Evolutionary conservation across 768 basidiomycete genomes (phyloP).

Genomic region (Collybia sordida): DNA sequence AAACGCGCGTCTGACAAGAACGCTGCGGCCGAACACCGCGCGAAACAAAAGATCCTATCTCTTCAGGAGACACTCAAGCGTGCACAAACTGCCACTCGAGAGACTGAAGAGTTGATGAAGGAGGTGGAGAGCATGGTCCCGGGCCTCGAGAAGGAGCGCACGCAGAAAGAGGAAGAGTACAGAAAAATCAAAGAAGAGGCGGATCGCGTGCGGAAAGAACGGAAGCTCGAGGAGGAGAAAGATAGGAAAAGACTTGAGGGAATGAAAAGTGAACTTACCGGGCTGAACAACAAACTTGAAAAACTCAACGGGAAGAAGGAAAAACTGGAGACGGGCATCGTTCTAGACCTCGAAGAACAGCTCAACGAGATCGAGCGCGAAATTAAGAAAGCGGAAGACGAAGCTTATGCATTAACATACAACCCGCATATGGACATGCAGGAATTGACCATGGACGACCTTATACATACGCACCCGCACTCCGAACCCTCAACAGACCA

Average conservation of each 20-base stretch:
- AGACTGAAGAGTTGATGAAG: slow-evolving; percentile 42
- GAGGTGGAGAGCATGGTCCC: slow-evolving; percentile 48
- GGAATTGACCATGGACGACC: slow-evolving; percentile 14
- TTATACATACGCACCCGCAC: slow-evolving; percentile 4
- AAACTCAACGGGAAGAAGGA: slow-evolving; percentile 64
- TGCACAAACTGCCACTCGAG: slow-evolving; percentile 55
- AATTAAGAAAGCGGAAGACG: slow-evolving; percentile 45
- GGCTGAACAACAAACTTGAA: slow-evolving; percentile 63
- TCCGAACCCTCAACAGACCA: slow-evolving; percentile 19
- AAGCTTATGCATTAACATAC: slow-evolving; percentile 19
- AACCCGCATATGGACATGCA: slow-evolving; percentile 9
- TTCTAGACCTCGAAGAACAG: slow-evolving; percentile 70
- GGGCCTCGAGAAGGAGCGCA: slow-evolving; percentile 33
- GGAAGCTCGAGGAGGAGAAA: slow-evolving; percentile 44
- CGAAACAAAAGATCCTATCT: slow-evolving; percentile 83
- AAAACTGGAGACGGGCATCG: slow-evolving; percentile 54
- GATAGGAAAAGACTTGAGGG: slow-evolving; percentile 54
- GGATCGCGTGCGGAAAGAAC: slow-evolving; percentile 40
- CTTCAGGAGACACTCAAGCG: slow-evolving; percentile 88
- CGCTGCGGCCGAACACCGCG: slow-evolving; percentile 69
- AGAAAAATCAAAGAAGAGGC: slow-evolving; percentile 47
- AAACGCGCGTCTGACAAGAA: slow-evolving; percentile 85
- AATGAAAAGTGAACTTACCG: slow-evolving; percentile 56
- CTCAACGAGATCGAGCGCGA: slow-evolving; percentile 59
- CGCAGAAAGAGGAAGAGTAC: slow-evolving; percentile 43